These are phyloP conservation scores for Obelidium mucronatum DNA, from an alignment of 192 early-diverging fungal genomes.

Conservation along the genomic window DNA sequence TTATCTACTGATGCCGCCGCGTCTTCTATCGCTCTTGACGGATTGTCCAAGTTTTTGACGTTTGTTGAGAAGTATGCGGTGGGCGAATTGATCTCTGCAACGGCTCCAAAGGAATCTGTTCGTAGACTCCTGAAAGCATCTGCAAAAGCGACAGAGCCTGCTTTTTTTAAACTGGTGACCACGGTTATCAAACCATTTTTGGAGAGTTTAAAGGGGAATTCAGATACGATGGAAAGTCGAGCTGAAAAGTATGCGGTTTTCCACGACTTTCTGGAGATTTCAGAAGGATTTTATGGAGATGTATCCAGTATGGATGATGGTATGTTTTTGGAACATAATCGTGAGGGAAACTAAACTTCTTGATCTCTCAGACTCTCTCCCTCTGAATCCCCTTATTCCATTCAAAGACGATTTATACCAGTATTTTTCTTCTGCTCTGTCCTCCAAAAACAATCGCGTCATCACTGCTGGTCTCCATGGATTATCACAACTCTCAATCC, in stretches of 20 bases:
- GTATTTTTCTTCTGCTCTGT: conserved; percentile 71
- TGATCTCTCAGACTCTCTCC: conserved; percentile 33
- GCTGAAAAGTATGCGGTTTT: conserved; percentile 42
- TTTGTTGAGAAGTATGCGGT: conserved; percentile 6
- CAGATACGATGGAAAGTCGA: not conserved
- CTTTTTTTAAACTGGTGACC: conserved; percentile 23
- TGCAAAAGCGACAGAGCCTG: conserved; percentile 25
- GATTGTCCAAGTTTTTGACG: conserved; percentile 1
- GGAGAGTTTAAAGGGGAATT: not conserved
- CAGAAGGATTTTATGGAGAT: conserved; percentile 64
- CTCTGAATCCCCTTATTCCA: conserved; percentile 63
- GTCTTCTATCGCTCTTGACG: conserved; percentile 23
- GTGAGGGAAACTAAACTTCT: not conserved
- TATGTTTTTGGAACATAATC: no score
- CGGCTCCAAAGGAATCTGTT: conserved; percentile 15
- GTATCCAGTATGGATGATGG: conserved; percentile 40
- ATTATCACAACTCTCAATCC: conserved; percentile 52
- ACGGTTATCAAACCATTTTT: conserved; percentile 13
- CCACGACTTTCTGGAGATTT: conserved; percentile 75
- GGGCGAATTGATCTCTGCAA: conserved; percentile 6
- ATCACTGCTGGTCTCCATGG: conserved; percentile 77
- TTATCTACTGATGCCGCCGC: conserved; percentile 51
- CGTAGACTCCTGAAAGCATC: conserved; percentile 13
- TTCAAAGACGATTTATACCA: conserved; percentile 82
- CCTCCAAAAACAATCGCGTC: conserved; percentile 80